Evolutionary conservation across 2,329 filamentous ascomycete genomes (phyloP).

Genomic region (Byssothecium circinans): DNA sequence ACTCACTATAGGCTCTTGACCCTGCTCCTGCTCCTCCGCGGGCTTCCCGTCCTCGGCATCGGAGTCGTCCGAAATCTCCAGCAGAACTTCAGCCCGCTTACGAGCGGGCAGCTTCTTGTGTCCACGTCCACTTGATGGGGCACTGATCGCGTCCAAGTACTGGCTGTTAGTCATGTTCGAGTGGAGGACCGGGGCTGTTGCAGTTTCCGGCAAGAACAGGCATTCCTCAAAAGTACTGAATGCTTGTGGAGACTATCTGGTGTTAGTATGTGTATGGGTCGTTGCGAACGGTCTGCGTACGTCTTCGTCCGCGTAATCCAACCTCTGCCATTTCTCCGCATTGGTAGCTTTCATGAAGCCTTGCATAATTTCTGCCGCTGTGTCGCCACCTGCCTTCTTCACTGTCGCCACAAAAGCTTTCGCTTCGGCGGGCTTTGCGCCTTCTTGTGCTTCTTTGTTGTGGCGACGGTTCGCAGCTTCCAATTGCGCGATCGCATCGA

Average conservation of each 20-base stretch:
- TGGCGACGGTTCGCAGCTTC: slow-evolving; percentile 54
- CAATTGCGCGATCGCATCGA: slow-evolving; percentile 80
- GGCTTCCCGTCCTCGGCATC: slow-evolving; percentile 20
- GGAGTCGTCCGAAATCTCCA: slow-evolving; percentile 39
- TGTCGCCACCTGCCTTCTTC: slow-evolving; percentile 72
- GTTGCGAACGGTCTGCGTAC: slow-evolving; percentile 35
- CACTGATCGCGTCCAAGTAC: slow-evolving; percentile 66
- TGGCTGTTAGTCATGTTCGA: slow-evolving; percentile 60
- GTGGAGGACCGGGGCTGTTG: slow-evolving; percentile 52
- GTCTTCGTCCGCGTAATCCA: slow-evolving; percentile 82
- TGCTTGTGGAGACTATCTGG: slow-evolving; percentile 60
- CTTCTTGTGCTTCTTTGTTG: slow-evolving; percentile 51
- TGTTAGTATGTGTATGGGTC: slow-evolving; percentile 4
- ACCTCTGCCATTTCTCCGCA: slow-evolving; percentile 76
- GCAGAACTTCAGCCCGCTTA: slow-evolving; percentile 26
- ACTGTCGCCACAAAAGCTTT: slow-evolving; percentile 85
- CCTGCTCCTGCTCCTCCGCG: no score
- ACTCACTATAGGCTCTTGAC: background rate
- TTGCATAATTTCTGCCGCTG: slow-evolving; percentile 70
- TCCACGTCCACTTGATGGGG: slow-evolving; percentile 46
- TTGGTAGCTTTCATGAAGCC: slow-evolving; percentile 76
- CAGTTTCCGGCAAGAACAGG: slow-evolving; percentile 59
- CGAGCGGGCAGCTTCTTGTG: slow-evolving; percentile 43
- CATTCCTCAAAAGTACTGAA: slow-evolving; percentile 76
- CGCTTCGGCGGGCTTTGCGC: slow-evolving; percentile 56